Percentiles rank a stretch among this genome's conserved stretches.
Evolutionary conservation across 2,329 filamentous ascomycete genomes (phyloP).

Genomic region (Fonsecaea multimorphosa): DNA sequence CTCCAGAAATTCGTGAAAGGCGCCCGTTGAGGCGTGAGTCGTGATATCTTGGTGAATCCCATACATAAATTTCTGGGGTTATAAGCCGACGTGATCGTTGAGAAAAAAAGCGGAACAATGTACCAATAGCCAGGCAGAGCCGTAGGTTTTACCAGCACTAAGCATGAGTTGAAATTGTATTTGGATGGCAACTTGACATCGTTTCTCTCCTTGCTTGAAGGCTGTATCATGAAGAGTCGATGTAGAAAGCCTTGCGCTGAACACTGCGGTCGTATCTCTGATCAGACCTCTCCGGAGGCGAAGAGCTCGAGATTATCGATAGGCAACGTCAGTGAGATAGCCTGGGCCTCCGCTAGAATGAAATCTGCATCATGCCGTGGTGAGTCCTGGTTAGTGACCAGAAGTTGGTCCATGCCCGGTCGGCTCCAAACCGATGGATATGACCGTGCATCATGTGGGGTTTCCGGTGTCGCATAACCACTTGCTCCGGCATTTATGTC

Average conservation of each 20-base stretch:
- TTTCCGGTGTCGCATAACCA: conserved; percentile 25
- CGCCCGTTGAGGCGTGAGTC: background rate
- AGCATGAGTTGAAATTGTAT: too few relatives aligned
- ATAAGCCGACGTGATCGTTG: background rate
- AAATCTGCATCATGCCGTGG: conserved; percentile 25
- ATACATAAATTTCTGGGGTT: background rate
- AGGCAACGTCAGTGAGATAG: conserved; percentile 23
- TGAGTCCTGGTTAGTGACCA: conserved; percentile 14
- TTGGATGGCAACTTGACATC: background rate
- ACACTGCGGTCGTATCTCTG: background rate
- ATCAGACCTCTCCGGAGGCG: background rate
- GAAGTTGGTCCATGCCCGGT: conserved; percentile 16
- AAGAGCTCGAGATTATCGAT: conserved; percentile 24
- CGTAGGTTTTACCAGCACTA: too few relatives aligned
- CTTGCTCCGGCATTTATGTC: background rate
- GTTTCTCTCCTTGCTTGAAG: background rate
- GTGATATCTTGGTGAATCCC: background rate
- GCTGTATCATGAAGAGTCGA: background rate
- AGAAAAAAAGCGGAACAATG: too few relatives aligned
- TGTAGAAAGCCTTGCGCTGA: background rate
- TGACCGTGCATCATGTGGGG: conserved; percentile 17
- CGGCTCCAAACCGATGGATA: conserved; percentile 21
- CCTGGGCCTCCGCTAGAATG: conserved; percentile 28
- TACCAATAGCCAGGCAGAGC: too few relatives aligned
- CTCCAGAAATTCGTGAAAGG: background rate